Evolutionary conservation across 2,329 filamentous ascomycete genomes (phyloP).

Genomic region (Claviceps humidiphila): DNA sequence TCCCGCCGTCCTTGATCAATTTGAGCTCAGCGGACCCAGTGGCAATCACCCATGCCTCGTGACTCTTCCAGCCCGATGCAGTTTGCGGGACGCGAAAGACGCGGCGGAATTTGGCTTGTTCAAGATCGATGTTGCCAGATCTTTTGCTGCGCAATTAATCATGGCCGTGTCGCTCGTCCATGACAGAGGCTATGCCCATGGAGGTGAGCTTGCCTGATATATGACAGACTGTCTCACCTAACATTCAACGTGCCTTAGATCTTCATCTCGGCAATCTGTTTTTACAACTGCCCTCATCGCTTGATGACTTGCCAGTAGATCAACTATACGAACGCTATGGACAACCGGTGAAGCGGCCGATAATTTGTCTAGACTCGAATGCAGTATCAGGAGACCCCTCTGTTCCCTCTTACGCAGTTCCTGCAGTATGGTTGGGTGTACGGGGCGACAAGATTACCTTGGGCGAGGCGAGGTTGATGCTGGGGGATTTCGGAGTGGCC

Average conservation of each 20-base stretch:
- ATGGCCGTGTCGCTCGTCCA: no score
- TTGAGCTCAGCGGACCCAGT: conserved; percentile 6
- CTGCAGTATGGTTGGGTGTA: conserved; percentile 18
- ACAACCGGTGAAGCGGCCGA: conserved; percentile 10
- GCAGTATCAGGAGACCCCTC: background rate
- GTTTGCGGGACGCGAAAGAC: conserved; percentile 11
- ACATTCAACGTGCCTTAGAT: conserved; percentile 13
- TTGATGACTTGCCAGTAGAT: conserved; percentile 12
- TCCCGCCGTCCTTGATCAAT: conserved; percentile 3
- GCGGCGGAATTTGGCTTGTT: conserved; percentile 7
- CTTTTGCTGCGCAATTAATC: no score
- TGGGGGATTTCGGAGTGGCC: conserved; percentile 6
- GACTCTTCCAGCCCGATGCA: conserved; percentile 13
- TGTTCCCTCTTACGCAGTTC: background rate
- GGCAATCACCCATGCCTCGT: conserved; percentile 16
- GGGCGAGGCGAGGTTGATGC: conserved; percentile 10
- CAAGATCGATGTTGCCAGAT: conserved; percentile 1
- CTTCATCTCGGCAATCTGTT: conserved; percentile 18
- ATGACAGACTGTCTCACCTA: conserved; percentile 4
- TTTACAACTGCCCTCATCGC: conserved; percentile 11
- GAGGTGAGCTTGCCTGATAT: conserved; percentile 8
- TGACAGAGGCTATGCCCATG: no score
- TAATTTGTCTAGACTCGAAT: background rate
- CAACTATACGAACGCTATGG: conserved; percentile 15
- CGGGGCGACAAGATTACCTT: background rate